Evolutionary conservation across 495 filamentous ascomycete genomes (phyloP).

Genomic region (Chaetomium cochliodes): DNA sequence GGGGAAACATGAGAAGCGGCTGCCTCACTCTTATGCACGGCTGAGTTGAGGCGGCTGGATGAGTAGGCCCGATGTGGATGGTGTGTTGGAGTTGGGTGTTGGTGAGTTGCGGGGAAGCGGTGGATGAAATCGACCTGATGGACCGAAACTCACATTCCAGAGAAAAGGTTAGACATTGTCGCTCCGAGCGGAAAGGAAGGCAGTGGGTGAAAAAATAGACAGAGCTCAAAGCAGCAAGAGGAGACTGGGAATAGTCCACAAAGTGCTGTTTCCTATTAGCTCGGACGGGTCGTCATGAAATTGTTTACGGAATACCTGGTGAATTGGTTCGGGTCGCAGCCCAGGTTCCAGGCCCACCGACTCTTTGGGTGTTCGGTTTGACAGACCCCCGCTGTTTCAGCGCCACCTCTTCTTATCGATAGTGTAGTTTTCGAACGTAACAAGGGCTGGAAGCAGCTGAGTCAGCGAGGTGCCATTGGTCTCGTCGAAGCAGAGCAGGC

Average conservation of each 20-base stretch:
- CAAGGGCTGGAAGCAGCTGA: not conserved
- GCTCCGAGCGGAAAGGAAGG: conserved; percentile 6
- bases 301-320: conserved; percentile 23
- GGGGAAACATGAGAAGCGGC: conserved; percentile 10
- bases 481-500: not conserved
- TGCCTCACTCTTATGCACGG: conserved; percentile 21
- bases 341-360: conserved; percentile 18
- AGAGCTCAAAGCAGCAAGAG: not conserved
- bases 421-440: conserved; percentile 22
- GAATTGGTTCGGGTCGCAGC: conserved; percentile 17
- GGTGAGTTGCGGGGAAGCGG: conserved; percentile 20
- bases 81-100: conserved; percentile 3
- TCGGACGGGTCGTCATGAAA: conserved; percentile 2
- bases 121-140: conserved; percentile 19
- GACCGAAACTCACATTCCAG: conserved; percentile 67
- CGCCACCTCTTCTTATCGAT: conserved; percentile 29
- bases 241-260: not conserved
- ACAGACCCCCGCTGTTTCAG: conserved; percentile 22
- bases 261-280: not conserved
- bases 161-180: conserved; percentile 74
- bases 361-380: not conserved
- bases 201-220: not conserved
- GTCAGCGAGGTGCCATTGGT: conserved; percentile 11
- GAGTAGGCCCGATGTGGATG: not conserved
- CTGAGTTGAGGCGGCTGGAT: conserved; percentile 4